Evolutionary conservation across 1,284 basidiomycete species (phyloP).

Genomic region (Moesziomyces sp.): DNA sequence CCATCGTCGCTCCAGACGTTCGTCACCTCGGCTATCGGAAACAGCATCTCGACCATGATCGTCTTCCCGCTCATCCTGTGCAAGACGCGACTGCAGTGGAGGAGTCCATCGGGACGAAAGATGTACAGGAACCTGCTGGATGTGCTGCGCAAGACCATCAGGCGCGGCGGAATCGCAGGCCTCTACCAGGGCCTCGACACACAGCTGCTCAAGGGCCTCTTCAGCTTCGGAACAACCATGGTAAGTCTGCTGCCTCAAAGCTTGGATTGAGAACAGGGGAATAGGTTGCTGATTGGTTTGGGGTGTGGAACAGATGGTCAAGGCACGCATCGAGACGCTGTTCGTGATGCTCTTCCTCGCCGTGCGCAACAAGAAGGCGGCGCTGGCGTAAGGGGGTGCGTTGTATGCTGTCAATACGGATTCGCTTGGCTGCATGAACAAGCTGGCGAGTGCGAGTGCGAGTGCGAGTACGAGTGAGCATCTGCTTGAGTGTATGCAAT

Average conservation of each 20-base stretch:
- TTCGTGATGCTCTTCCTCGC: constrained; percentile 49
- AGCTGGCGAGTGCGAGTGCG: background rate
- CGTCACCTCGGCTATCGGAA: constrained; percentile 69
- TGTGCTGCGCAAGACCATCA: constrained; percentile 55
- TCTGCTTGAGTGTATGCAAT: too few relatives aligned
- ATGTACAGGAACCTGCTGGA: constrained; percentile 56
- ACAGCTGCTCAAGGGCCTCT: constrained; percentile 59
- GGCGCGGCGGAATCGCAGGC: constrained; percentile 46
- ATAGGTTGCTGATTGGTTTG: constrained; percentile 1
- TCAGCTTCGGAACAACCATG: constrained; percentile 60
- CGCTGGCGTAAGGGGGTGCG: constrained; percentile 5
- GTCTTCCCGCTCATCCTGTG: constrained; percentile 69
- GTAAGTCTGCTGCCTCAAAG: constrained; percentile 14
- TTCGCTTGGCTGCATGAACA: background rate
- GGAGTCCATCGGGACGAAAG: constrained; percentile 63
- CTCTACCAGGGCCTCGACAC: constrained; percentile 59
- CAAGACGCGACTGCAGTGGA: constrained; percentile 69
- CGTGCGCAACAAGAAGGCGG: constrained; percentile 16
- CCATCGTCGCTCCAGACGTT: constrained; percentile 67
- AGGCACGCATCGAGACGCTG: constrained; percentile 54
- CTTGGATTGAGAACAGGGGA: too few relatives aligned
- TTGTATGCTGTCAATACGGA: background rate
- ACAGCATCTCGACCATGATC: constrained; percentile 67
- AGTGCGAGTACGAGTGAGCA: too few relatives aligned
- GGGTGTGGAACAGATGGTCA: constrained; percentile 42